These are phyloP conservation scores for Cyberlindnera xylosilytica DNA, from an alignment of 805 yeast species.

Conservation along the genomic window DNA sequence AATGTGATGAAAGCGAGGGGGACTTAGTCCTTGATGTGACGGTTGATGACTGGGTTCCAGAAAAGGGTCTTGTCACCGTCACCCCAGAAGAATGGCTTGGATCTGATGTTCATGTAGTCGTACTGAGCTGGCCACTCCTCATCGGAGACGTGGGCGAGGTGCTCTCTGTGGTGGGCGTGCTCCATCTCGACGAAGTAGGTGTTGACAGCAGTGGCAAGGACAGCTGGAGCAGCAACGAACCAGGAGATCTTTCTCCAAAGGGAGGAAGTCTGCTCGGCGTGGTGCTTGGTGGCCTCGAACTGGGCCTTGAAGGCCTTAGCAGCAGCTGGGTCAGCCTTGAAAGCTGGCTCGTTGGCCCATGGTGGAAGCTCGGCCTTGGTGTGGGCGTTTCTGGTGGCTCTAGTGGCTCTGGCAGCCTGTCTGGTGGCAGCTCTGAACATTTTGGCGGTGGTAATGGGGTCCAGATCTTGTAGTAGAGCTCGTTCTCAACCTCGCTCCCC, in stretches of 20 bases:
- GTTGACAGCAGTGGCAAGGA: constrained; percentile 72
- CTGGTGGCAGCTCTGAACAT: constrained; percentile 43
- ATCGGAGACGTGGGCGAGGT: constrained; percentile 64
- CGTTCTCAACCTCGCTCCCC: too few species aligned
- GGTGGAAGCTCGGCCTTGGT: constrained; percentile 33
- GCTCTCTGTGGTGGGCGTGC: constrained; percentile 89
- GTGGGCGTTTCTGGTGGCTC: constrained; percentile 23
- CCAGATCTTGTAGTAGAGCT: too few species aligned
- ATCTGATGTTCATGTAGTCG: constrained; percentile 89
- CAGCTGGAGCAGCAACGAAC: constrained; percentile 80
- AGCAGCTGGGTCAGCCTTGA: constrained; percentile 41
- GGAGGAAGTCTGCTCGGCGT: constrained; percentile 70
- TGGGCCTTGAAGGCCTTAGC: constrained; percentile 64
- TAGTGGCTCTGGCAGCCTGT: constrained; percentile 19
- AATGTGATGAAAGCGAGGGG: constrained; percentile 1
- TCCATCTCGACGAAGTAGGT: constrained; percentile 78
- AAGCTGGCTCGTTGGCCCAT: constrained; percentile 46
- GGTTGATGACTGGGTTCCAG: constrained; percentile 93
- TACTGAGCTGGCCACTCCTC: constrained; percentile 92
- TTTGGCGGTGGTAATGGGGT: constrained; percentile 9
- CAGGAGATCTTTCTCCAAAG: constrained; percentile 85
- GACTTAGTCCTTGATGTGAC: constrained; percentile 55
- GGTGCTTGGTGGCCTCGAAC: constrained; percentile 66
- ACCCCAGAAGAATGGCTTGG: constrained; percentile 94
- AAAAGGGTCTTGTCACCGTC: constrained; percentile 96